Conservation (phyloP, 2,329 filamentous ascomycete species). For the Zalaria obscura region DNA sequence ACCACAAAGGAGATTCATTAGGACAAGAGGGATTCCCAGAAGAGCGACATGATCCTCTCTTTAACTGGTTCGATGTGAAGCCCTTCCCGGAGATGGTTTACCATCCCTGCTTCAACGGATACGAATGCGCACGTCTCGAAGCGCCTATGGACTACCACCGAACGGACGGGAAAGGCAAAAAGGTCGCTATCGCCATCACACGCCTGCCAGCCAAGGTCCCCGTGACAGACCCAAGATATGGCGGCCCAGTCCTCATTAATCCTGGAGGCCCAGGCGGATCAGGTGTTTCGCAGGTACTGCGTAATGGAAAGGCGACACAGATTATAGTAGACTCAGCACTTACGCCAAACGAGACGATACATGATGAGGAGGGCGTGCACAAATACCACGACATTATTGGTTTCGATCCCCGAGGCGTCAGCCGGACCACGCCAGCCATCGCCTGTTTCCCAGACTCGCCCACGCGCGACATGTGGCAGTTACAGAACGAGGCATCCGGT, state of each 20-base stretch:
- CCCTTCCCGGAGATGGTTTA: conserved; percentile 3
- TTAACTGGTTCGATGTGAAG: no score
- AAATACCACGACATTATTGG: conserved; percentile 23
- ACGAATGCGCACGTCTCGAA: conserved; percentile 32
- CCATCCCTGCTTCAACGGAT: conserved; percentile 26
- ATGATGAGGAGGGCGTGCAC: conserved; percentile 11
- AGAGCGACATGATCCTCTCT: no score
- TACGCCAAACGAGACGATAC: not conserved
- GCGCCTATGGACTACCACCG: conserved; percentile 32
- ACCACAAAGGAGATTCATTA: no score
- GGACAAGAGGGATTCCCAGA: no score
- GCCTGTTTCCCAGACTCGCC: conserved; percentile 20
- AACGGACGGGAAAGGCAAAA: conserved; percentile 15
- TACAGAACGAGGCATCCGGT: conserved; percentile 20
- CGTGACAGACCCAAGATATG: conserved; percentile 27
- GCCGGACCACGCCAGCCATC: conserved; percentile 18
- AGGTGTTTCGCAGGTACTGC: conserved; percentile 22
- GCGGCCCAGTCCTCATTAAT: conserved; percentile 34
- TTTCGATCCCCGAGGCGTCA: conserved; percentile 27
- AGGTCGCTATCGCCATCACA: conserved; percentile 30
- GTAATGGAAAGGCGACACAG: conserved; percentile 20
- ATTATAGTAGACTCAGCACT: conserved; percentile 16
- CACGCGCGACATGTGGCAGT: conserved; percentile 14
- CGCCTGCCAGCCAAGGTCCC: conserved; percentile 28
- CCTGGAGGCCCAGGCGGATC: conserved; percentile 29